These are phyloP conservation scores for Macrophomina tecta DNA, from an alignment of 2,329 filamentous ascomycete genomes.

Conservation along the genomic window DNA sequence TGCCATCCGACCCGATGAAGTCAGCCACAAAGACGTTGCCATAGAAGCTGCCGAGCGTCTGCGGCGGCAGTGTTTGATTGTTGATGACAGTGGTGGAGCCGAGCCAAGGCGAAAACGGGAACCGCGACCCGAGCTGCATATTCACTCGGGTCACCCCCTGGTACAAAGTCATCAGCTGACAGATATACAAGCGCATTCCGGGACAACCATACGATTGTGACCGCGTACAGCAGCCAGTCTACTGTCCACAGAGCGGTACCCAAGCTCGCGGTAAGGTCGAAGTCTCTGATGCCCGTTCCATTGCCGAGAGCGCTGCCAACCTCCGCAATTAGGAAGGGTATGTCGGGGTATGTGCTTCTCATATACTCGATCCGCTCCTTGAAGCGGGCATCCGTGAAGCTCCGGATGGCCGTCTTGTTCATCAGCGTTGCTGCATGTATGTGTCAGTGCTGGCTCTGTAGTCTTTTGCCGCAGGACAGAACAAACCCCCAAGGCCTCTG, in stretches of 20 bases:
- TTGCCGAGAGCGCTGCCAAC: conserved; percentile 7
- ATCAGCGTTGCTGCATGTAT: conserved; percentile 12
- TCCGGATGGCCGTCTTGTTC: background rate
- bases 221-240: conserved; percentile 21
- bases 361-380: conserved; percentile 22
- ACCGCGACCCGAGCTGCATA: conserved; percentile 20
- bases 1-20: background rate
- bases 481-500: background rate
- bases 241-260: conserved; percentile 23
- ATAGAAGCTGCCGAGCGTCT: conserved; percentile 25
- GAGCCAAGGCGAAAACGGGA: conserved; percentile 18
- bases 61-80: background rate
- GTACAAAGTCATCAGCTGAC: background rate
- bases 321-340: conserved; percentile 20
- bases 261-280: conserved; percentile 21
- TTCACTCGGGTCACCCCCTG: conserved; percentile 20
- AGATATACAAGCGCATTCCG: too few relatives aligned
- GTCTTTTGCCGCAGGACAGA: too few relatives aligned
- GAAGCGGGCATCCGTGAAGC: conserved; percentile 1
- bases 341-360: conserved; percentile 3
- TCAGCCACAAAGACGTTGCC: conserved; percentile 22
- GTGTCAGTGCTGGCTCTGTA: background rate
- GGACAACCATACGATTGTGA: background rate
- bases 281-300: conserved; percentile 15
- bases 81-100: background rate